phyloP scores from a whole-genome alignment of 73 alveolate genomes.

The Tetrahymena malaccensis region DNA sequence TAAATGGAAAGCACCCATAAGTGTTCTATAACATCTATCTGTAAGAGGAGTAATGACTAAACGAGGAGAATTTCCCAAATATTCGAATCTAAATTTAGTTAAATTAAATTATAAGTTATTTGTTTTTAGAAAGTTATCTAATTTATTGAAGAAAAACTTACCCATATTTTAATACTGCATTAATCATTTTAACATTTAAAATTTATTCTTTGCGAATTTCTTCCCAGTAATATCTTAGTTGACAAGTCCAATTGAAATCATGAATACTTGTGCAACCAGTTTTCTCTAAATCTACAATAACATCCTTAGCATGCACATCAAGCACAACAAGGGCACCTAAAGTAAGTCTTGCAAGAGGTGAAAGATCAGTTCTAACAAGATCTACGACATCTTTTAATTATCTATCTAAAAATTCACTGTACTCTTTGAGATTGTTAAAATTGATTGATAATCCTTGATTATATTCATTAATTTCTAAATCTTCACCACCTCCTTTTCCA shows the following conservation, averaged over 20 bases:
- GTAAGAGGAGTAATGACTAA: slow-evolving; percentile 95
- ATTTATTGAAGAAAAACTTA: not conserved
- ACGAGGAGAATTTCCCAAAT: slow-evolving; percentile 89
- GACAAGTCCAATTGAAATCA: not conserved
- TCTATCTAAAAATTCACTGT: not conserved
- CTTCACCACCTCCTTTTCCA: slow-evolving; percentile 26
- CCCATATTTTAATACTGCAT: not conserved
- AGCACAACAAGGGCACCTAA: slow-evolving; percentile 96
- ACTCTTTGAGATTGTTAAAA: not conserved
- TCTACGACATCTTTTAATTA: slow-evolving; percentile 83
- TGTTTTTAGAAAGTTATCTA: no score
- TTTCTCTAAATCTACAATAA: slow-evolving; percentile 50
- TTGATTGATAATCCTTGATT: not conserved
- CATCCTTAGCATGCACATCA: slow-evolving; percentile 99
- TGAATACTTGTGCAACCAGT: not conserved
- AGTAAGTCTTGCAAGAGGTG: slow-evolving; percentile 92
- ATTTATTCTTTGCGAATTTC: not conserved
- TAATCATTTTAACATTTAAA: slow-evolving; percentile 25
- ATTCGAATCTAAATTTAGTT: slow-evolving; percentile 97
- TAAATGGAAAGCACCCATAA: slow-evolving; percentile 88
- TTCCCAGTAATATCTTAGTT: not conserved
- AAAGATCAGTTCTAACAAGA: slow-evolving; percentile 94
- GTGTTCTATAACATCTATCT: slow-evolving; percentile 93
- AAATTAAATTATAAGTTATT: no score
- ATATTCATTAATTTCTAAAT: not conserved